Base-by-base conservation (phyloP, 139 green algal genomes). In the Chlamydomonas eustigma region DNA sequence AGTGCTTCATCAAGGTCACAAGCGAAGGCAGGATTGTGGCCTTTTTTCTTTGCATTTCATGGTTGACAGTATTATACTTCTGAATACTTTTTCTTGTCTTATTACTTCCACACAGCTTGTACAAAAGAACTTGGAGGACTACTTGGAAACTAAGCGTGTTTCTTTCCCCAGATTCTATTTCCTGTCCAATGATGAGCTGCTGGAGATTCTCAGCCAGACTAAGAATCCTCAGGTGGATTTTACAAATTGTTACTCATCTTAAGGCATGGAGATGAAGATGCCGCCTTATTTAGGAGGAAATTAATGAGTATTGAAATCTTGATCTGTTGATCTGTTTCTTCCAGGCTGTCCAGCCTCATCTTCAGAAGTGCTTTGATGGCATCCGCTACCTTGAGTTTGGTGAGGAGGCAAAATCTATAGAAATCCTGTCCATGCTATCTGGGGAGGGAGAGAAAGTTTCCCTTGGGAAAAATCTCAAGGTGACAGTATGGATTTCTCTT, bases 141-240 rank as follows among this genome's bases (percentile, higher is more conserved):
- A 93, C 80, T 83, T 93, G 52, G 88, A 93, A 81, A 91, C 86
- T 39, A 95, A 95, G 86, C 83, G 89, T 38, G 89, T 88, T 34
- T 82, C 83, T 38, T 95, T 95, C 83, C 89, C 4, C 76, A 83
- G 89, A 39, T 95, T 95, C 81, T 94, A 92, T 79, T 94, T 94
- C 82, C 74, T 94, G 36, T 93, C 88, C 71, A 91, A 95, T 79
- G 87, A 93, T 74, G 89, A 93, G 84, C 83, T 95, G 50, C 82
- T 95, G 50, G 89, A 95, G 76, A 93, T 93, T 73, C 76, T 92
- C 58, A 80, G 84, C 30, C 83, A 92, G 72, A 87, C 84, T 1
- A 79, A 85, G 39, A 90, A 90, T 67, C 79, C 85, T 4, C 85
- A 91, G 51, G 50, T 24, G n/a, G n/a, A n/a, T n/a, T n/a, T n/a